phyloP scores from a whole-genome alignment of 768 basidiomycete species.

The Kwoniella bestiolae region DNA sequence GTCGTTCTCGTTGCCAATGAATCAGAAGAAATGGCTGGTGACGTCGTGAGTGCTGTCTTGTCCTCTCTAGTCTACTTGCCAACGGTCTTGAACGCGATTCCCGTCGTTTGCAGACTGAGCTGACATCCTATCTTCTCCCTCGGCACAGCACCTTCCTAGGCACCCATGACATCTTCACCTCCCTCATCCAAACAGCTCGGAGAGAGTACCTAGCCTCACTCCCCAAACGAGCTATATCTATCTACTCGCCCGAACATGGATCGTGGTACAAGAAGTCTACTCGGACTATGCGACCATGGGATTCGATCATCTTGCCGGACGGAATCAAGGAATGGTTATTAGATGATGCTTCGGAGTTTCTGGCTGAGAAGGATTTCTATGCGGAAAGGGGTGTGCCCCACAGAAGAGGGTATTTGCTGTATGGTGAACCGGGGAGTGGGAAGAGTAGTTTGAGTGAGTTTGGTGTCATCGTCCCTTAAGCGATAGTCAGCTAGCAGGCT shows the following conservation, averaged over 20 bases:
- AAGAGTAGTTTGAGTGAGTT: conserved; percentile 23
- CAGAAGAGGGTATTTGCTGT: conserved; percentile 30
- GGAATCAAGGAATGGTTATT: conserved; percentile 33
- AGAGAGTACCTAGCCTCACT: not conserved
- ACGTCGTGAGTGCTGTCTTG: conserved; percentile 9
- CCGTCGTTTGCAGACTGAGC: not conserved
- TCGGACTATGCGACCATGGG: conserved; percentile 25
- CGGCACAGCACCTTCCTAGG: conserved; percentile 5
- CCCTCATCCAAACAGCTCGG: conserved; percentile 6
- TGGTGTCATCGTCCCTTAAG: not conserved
- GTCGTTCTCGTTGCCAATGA: not conserved
- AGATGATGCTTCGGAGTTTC: conserved; percentile 31
- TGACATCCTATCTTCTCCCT: not conserved
- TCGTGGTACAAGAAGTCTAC: not conserved
- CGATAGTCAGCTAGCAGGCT: too few relatives aligned
- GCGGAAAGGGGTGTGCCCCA: conserved; percentile 34
- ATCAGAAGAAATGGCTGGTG: not conserved
- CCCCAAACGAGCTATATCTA: conserved; percentile 2
- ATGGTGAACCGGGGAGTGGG: conserved; percentile 23
- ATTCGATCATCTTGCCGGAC: conserved; percentile 29
- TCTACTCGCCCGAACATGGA: not conserved
- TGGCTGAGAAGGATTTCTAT: conserved; percentile 29
- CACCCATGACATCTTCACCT: conserved; percentile 13
- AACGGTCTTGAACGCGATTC: not conserved
- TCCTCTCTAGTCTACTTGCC: too few relatives aligned